Percentiles rank a stretch among this genome's conserved stretches.
Conservation (phyloP, 2,329 filamentous ascomycete genomes). For the Fusarium torreyae region DNA sequence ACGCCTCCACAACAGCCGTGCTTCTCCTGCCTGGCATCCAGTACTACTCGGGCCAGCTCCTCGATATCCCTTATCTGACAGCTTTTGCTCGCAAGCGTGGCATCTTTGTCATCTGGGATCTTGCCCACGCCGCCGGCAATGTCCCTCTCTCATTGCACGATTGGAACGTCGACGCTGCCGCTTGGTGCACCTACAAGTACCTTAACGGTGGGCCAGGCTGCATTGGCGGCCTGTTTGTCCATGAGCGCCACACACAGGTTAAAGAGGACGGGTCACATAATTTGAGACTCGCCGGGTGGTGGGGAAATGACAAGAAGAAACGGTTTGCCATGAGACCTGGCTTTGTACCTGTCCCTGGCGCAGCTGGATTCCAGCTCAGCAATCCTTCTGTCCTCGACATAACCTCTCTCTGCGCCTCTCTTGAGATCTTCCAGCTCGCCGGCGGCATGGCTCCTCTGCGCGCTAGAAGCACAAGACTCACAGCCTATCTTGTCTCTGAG, state of each 20-base stretch:
- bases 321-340: slow-evolving; percentile 84
- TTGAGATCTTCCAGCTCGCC: slow-evolving; percentile 70
- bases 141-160: slow-evolving; percentile 81
- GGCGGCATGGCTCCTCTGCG: slow-evolving; percentile 74
- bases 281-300: slow-evolving; percentile 83
- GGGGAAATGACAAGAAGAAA: slow-evolving; percentile 79
- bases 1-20: slow-evolving; percentile 78
- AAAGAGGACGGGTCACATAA: slow-evolving; percentile 63
- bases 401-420: slow-evolving; percentile 77
- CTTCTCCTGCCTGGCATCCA: slow-evolving; percentile 86
- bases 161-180: slow-evolving; percentile 89
- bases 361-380: slow-evolving; percentile 82
- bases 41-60: slow-evolving; percentile 87
- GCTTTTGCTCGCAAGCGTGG: slow-evolving; percentile 77
- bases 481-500: slow-evolving; percentile 79
- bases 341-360: slow-evolving; percentile 81
- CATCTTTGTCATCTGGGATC: slow-evolving; percentile 84
- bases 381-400: slow-evolving; percentile 82
- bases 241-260: slow-evolving; percentile 76
- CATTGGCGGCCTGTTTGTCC: slow-evolving; percentile 84
- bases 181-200: slow-evolving; percentile 93
- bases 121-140: slow-evolving; percentile 86
- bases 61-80: slow-evolving; percentile 84
- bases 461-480: slow-evolving; percentile 70
- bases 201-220: slow-evolving; percentile 84